Percentiles rank a stretch among this genome's conserved stretches.
Evolutionary conservation across 768 basidiomycete genomes (phyloP).

Genomic region (Rickenella mellea): DNA sequence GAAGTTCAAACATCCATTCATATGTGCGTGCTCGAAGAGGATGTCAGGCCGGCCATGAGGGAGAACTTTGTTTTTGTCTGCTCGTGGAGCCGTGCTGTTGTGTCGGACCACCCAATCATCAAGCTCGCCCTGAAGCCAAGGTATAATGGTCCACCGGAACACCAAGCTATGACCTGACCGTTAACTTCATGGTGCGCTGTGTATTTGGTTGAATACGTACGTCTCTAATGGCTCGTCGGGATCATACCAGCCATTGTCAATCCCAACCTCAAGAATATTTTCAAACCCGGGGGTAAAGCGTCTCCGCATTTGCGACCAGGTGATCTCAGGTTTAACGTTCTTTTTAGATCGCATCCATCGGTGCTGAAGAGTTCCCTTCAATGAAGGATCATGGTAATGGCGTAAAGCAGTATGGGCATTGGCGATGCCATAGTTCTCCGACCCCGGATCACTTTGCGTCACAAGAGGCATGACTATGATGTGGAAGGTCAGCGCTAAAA

Average conservation of each 20-base stretch:
- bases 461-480: constrained; percentile 22
- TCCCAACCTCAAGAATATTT: constrained; percentile 20
- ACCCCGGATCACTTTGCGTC: constrained; percentile 34
- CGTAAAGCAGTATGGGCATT: constrained; percentile 31
- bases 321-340: constrained; percentile 18
- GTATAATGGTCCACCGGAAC: constrained; percentile 32
- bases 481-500: constrained; percentile 11
- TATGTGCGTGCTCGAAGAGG: constrained; percentile 21
- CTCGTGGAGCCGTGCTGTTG: constrained; percentile 16
- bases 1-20: constrained; percentile 22
- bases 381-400: constrained; percentile 28
- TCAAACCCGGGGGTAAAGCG: constrained; percentile 28
- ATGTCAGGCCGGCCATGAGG: constrained; percentile 27
- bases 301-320: constrained; percentile 19
- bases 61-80: constrained; percentile 25
- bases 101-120: constrained; percentile 16
- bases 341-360: constrained; percentile 18
- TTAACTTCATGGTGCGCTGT: constrained; percentile 4
- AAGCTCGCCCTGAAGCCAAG: constrained; percentile 29
- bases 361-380: constrained; percentile 31
- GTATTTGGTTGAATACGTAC: constrained; percentile 9
- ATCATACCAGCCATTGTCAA: constrained; percentile 21
- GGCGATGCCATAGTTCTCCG: constrained; percentile 34
- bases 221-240: constrained; percentile 13
- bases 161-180: constrained; percentile 19